Conservation (phyloP, 2,329 filamentous ascomycete genomes). For the Neopestalotiopsis sp. region DNA sequence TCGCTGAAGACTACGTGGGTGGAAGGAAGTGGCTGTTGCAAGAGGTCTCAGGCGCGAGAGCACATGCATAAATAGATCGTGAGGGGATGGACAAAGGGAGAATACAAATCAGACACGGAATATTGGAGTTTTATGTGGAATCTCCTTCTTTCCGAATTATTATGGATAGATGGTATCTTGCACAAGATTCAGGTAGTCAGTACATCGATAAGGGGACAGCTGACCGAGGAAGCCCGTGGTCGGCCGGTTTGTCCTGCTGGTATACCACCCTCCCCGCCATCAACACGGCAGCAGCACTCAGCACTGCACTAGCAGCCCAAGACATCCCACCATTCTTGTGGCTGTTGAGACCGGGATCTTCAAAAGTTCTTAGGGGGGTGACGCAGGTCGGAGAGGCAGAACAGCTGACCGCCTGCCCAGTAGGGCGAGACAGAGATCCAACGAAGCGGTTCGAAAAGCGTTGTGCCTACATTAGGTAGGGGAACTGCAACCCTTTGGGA, state of each 20-base stretch:
- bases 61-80: constrained; percentile 12
- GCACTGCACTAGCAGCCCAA: neutral
- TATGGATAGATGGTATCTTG: constrained; percentile 2
- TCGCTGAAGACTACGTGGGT: neutral
- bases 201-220: neutral
- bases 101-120: neutral
- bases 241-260: neutral
- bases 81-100: neutral
- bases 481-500: neutral
- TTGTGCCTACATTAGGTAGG: neutral
- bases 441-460: neutral
- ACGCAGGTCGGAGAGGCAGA: constrained; percentile 10
- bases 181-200: neutral
- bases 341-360: constrained; percentile 8
- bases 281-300: neutral
- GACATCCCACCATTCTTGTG: constrained; percentile 18
- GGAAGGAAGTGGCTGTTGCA: neutral
- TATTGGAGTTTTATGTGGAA: neutral
- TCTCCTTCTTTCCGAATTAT: neutral
- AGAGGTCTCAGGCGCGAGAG: constrained; percentile 11
- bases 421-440: constrained; percentile 3
- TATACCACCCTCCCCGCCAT: neutral
- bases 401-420: constrained; percentile 11
- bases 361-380: neutral
- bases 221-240: constrained; percentile 8